Conservation (phyloP, 192 early-diverging fungal species). For the Neocallimastix lanati region DNA sequence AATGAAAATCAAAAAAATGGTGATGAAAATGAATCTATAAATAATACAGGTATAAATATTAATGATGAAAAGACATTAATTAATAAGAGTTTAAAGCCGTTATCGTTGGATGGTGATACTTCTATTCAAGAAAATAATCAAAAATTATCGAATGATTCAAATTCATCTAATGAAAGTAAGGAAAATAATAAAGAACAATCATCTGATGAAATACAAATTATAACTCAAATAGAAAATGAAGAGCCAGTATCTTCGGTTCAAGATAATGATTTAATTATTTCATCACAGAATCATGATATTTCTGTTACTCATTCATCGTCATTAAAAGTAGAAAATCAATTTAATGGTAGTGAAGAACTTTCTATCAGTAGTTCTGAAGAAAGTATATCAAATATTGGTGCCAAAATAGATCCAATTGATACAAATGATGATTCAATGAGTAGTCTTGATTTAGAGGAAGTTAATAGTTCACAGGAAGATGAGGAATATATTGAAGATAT, state of each 20-base stretch:
- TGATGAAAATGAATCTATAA: not conserved
- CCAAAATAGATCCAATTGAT: not conserved
- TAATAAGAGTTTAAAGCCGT: not conserved
- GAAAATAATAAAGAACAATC: no score
- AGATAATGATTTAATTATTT: no score
- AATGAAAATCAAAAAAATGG: not conserved
- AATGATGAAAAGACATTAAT: not conserved
- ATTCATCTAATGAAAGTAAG: no score
- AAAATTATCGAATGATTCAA: not conserved
- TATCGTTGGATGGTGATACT: not conserved
- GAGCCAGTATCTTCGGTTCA: no score
- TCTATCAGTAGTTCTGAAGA: no score
- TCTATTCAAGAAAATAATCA: not conserved
- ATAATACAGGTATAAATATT: not conserved
- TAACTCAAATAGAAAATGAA: no score
- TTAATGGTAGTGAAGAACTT: no score
- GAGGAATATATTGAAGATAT: not conserved
- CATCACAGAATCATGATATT: no score
- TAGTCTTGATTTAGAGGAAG: not conserved
- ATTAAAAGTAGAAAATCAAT: no score
- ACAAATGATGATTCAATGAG: not conserved
- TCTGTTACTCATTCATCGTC: no score
- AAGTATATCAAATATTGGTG: not conserved
- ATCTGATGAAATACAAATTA: no score
- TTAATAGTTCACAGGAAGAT: no score